These are phyloP conservation scores for Linum tenue DNA, from an alignment of 345 rosid genomes.

Conservation along the genomic window DNA sequence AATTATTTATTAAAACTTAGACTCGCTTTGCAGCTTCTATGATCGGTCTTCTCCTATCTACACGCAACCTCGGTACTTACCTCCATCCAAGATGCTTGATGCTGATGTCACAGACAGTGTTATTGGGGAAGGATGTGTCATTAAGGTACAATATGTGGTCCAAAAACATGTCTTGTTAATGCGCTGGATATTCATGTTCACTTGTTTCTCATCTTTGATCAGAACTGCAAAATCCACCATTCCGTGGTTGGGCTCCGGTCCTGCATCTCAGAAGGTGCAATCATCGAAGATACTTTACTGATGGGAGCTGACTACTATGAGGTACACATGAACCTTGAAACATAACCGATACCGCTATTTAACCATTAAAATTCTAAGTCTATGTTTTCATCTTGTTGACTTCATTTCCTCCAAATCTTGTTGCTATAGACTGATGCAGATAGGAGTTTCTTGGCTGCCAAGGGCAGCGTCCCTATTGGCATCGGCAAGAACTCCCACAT, in stretches of 20 bases:
- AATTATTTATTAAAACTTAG: not conserved
- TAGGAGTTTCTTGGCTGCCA: constrained; percentile 72
- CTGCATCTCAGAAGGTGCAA: constrained; percentile 91
- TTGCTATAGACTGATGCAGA: constrained; percentile 70
- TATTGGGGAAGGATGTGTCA: constrained; percentile 95
- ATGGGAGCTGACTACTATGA: constrained; percentile 99
- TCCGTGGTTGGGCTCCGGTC: constrained; percentile 93
- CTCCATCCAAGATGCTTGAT: constrained; percentile 97
- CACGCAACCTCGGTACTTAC: constrained; percentile 92
- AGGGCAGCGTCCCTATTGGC: constrained; percentile 87
- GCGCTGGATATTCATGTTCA: no score
- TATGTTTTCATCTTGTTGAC: not conserved
- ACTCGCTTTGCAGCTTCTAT: constrained; percentile 52
- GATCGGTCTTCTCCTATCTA: constrained; percentile 94
- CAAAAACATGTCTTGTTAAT: no score
- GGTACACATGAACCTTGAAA: constrained; percentile 23
- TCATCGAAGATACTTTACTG: constrained; percentile 77
- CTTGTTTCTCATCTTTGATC: constrained; percentile 8
- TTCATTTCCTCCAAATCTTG: not conserved
- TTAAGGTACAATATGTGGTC: constrained; percentile 40
- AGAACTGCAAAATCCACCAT: constrained; percentile 95
- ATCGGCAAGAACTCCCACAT: constrained; percentile 78
- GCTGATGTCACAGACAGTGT: constrained; percentile 96
- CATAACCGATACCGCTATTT: not conserved
- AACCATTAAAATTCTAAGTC: not conserved